These are phyloP conservation scores for Heritiera fomes DNA, from an alignment of 345 rosid species.

Conservation along the genomic window DNA sequence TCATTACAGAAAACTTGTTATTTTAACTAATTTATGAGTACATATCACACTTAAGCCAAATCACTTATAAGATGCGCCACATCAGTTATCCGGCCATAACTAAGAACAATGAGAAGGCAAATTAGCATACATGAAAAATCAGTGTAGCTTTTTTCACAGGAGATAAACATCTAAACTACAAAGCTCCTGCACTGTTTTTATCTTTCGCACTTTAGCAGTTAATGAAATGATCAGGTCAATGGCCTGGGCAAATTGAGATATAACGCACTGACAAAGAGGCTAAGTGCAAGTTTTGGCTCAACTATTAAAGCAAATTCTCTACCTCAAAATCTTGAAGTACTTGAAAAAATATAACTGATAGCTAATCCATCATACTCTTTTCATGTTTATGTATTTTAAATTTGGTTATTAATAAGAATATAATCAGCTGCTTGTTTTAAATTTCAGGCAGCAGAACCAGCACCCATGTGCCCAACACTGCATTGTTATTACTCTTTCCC, in stretches of 20 bases:
- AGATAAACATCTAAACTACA: too few species aligned
- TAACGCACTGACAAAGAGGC: conserved; percentile 26
- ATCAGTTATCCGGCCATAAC: conserved; percentile 22
- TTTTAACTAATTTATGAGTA: conserved; percentile 18
- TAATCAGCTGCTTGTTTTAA: not conserved
- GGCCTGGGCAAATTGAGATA: conserved; percentile 19
- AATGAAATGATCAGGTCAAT: conserved; percentile 22
- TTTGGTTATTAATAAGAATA: not conserved
- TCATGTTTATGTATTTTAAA: not conserved
- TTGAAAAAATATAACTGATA: not conserved
- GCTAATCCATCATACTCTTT: not conserved
- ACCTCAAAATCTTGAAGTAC: not conserved
- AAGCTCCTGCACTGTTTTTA: not conserved
- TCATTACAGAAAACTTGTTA: conserved; percentile 21
- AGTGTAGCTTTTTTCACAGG: conserved; percentile 9
- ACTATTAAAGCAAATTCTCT: not conserved
- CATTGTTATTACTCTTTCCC: not conserved
- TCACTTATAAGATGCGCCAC: conserved; percentile 24
- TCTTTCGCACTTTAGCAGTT: conserved; percentile 5
- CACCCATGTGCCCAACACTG: not conserved
- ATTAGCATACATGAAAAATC: conserved; percentile 8
- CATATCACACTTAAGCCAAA: not conserved
- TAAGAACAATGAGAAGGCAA: conserved; percentile 28
- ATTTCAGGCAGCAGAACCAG: not conserved
- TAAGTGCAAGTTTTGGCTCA: not conserved